A percentile compares a stretch with the other conserved stretches of the same genome.
phyloP scores from a whole-genome alignment of 2,329 filamentous ascomycete genomes.

The Phyllosticta citriasiana region DNA sequence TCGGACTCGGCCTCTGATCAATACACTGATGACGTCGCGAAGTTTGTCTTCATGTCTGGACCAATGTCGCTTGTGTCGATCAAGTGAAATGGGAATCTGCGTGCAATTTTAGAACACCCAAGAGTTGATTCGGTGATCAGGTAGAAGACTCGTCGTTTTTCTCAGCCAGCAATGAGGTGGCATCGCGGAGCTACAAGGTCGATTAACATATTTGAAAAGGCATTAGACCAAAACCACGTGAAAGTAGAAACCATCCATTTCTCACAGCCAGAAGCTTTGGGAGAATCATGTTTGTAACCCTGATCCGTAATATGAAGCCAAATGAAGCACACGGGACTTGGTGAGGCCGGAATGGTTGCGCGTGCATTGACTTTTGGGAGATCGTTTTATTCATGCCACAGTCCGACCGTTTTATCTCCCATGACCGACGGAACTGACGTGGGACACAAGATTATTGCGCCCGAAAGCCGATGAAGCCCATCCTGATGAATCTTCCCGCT shows the following conservation, averaged over 20 bases:
- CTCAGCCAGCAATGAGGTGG: too few species aligned
- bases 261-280: neutral
- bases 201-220: neutral
- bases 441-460: constrained; percentile 10
- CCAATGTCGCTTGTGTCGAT: neutral
- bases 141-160: neutral
- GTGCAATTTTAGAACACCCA: too few species aligned
- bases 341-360: neutral
- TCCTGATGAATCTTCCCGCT: constrained; percentile 11
- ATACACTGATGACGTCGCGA: too few species aligned
- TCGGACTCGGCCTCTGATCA: too few species aligned
- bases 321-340: neutral
- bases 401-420: constrained; percentile 9
- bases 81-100: neutral
- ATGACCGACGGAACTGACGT: constrained; percentile 9
- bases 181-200: neutral
- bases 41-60: neutral
- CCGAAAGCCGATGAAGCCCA: constrained; percentile 11
- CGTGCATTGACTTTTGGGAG: constrained; percentile 6
- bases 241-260: neutral
- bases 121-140: too few species aligned
- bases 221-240: neutral
- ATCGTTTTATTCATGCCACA: constrained; percentile 12
- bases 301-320: neutral
- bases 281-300: neutral